Evolutionary conservation across 2,329 filamentous ascomycete species (phyloP).

Genomic region (Cercospora zeae-maydis): DNA sequence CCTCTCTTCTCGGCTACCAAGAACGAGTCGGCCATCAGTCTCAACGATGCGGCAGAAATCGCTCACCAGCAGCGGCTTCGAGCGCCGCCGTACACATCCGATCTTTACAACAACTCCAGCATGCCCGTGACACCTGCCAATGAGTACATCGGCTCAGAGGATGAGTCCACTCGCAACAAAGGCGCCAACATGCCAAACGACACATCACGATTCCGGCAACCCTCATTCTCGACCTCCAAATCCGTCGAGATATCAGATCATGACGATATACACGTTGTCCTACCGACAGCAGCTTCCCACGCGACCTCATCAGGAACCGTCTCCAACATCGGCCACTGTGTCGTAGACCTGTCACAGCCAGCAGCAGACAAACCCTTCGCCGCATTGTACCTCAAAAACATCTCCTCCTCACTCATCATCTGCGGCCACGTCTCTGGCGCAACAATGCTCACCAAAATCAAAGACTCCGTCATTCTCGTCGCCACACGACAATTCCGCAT

Average conservation of each 20-base stretch:
- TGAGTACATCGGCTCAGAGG: conserved; percentile 20
- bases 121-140: conserved; percentile 39
- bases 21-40: conserved; percentile 48
- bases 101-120: conserved; percentile 40
- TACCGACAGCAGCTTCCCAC: conserved; percentile 67
- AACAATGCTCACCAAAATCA: conserved; percentile 74
- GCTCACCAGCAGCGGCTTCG: conserved; percentile 46
- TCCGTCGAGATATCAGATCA: conserved; percentile 63
- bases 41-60: conserved; percentile 55
- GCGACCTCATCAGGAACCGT: conserved; percentile 71
- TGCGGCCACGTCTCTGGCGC: conserved; percentile 76
- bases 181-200: conserved; percentile 47
- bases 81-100: conserved; percentile 43
- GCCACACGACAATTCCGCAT: conserved; percentile 85
- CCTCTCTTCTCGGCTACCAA: conserved; percentile 32
- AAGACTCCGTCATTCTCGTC: conserved; percentile 72
- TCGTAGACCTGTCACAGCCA: conserved; percentile 76
- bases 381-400: conserved; percentile 64
- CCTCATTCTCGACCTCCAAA: conserved; percentile 56
- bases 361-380: conserved; percentile 56
- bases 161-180: conserved; percentile 35
- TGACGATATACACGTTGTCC: conserved; percentile 66
- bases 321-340: conserved; percentile 64
- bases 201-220: conserved; percentile 39
- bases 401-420: conserved; percentile 68